phyloP scores from a whole-genome alignment of 139 green algal genomes.

The Zygnema circumcarinatum region DNA sequence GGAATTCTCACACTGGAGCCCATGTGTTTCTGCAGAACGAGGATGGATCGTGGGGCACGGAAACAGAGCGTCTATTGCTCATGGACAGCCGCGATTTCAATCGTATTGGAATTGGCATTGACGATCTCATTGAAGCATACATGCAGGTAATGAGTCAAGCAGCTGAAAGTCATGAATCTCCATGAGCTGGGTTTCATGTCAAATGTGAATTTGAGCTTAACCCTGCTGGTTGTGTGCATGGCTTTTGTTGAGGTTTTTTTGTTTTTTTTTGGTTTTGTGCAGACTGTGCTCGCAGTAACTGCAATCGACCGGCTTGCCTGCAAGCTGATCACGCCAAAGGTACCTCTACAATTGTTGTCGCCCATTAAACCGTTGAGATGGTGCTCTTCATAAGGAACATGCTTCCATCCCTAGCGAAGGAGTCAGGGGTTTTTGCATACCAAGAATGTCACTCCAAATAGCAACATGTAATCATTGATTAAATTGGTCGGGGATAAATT shows the following conservation, averaged over 20 bases:
- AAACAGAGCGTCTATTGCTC: conserved; percentile 50
- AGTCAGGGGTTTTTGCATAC: too few species aligned
- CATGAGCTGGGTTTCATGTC: too few species aligned
- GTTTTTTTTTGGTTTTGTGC: conserved; percentile 1
- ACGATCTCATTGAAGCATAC: conserved; percentile 57
- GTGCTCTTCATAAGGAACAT: too few species aligned
- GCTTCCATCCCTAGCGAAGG: too few species aligned
- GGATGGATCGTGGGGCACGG: conserved; percentile 52
- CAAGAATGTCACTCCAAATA: too few species aligned
- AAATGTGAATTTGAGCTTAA: too few species aligned
- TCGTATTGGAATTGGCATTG: conserved; percentile 49
- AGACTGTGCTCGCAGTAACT: conserved; percentile 55
- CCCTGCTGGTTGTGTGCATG: not conserved
- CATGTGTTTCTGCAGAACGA: conserved; percentile 54
- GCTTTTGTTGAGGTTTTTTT: not conserved
- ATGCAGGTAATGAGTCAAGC: conserved; percentile 29
- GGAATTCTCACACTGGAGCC: too few species aligned
- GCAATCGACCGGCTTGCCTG: conserved; percentile 52
- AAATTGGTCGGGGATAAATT: too few species aligned
- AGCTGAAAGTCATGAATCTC: too few species aligned
- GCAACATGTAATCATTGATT: too few species aligned
- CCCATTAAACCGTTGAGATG: not conserved
- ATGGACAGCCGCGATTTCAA: conserved; percentile 61
- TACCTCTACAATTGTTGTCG: conserved; percentile 22
- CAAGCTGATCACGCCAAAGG: conserved; percentile 57